These are phyloP conservation scores for Diaporthe caulivora DNA, from an alignment of 2,329 filamentous ascomycete genomes.

Conservation along the genomic window DNA sequence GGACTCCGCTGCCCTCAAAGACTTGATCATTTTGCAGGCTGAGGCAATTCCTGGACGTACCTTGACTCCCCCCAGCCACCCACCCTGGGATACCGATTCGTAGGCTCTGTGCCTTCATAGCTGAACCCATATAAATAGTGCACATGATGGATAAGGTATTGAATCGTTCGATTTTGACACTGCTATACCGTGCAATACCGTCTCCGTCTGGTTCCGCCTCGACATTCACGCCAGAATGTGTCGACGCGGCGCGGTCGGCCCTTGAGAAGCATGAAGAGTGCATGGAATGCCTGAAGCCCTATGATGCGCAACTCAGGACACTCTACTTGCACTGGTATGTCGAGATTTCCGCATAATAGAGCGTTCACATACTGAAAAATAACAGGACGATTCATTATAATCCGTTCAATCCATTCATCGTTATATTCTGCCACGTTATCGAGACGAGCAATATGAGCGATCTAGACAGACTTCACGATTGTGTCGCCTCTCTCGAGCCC, in stretches of 20 bases:
- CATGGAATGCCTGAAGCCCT: conserved; percentile 1
- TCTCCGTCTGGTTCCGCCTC: conserved; percentile 3
- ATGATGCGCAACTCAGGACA: neutral
- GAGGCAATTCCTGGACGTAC: too few species aligned
- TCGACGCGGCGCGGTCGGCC: conserved; percentile 13
- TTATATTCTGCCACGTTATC: conserved; percentile 17
- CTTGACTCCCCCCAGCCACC: too few species aligned
- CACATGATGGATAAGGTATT: conserved; percentile 9
- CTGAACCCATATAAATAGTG: neutral
- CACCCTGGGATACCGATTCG: too few species aligned
- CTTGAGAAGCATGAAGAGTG: conserved; percentile 17
- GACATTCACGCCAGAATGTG: neutral
- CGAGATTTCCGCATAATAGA: neutral
- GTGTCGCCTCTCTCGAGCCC: conserved; percentile 16
- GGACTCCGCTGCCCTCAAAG: too few species aligned
- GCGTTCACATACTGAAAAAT: neutral
- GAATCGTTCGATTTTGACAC: neutral
- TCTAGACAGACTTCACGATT: conserved; percentile 6
- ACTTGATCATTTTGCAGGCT: too few species aligned
- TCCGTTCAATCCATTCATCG: conserved; percentile 17
- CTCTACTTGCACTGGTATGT: conserved; percentile 16
- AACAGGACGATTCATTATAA: conserved; percentile 12
- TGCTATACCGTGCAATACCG: conserved; percentile 8
- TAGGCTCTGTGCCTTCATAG: too few species aligned
- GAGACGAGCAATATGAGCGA: conserved; percentile 27